Evolutionary conservation across 805 yeast species (phyloP).

Genomic region (Kodamaea sagamina): DNA sequence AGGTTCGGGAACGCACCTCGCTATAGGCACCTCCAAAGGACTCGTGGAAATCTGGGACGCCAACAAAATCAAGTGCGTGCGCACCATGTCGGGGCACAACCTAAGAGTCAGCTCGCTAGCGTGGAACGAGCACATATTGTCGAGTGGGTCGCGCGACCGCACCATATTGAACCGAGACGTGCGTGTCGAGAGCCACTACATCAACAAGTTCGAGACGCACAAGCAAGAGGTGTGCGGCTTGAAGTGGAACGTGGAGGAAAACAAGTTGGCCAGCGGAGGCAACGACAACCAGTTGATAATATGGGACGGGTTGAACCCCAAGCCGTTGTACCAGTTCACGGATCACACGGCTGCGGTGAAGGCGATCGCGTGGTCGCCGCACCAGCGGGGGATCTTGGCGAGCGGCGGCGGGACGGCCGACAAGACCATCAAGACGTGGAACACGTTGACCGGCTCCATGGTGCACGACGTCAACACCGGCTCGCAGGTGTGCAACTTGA

Average conservation of each 20-base stretch:
- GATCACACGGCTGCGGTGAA: slow-evolving; percentile 96
- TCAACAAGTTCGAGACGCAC: slow-evolving; percentile 71
- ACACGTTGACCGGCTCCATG: slow-evolving; percentile 74
- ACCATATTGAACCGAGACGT: slow-evolving; percentile 89
- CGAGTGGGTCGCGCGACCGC: slow-evolving; percentile 86
- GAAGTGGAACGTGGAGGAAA: slow-evolving; percentile 89
- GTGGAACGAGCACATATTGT: slow-evolving; percentile 89
- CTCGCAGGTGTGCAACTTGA: slow-evolving; percentile 91
- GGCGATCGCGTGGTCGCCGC: slow-evolving; percentile 97
- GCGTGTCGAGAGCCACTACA: slow-evolving; percentile 78
- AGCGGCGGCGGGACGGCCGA: slow-evolving; percentile 98
- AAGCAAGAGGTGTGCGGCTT: slow-evolving; percentile 96
- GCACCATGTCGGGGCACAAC: slow-evolving; percentile 91
- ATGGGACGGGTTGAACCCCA: slow-evolving; percentile 77
- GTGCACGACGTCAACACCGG: slow-evolving; percentile 89
- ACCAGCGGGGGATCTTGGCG: slow-evolving; percentile 89
- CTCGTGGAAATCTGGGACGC: slow-evolving; percentile 95
- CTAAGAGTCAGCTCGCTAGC: slow-evolving; percentile 84
- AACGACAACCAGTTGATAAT: slow-evolving; percentile 85
- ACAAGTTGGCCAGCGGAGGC: slow-evolving; percentile 92
- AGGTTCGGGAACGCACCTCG: slow-evolving; percentile 90
- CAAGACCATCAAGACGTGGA: slow-evolving; percentile 88
- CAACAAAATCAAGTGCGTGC: slow-evolving; percentile 71
- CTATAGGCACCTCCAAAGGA: slow-evolving; percentile 87
- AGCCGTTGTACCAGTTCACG: slow-evolving; percentile 70